phyloP scores from a whole-genome alignment of 2,329 filamentous ascomycete species.

The Pseudocercospora fijiensis region DNA sequence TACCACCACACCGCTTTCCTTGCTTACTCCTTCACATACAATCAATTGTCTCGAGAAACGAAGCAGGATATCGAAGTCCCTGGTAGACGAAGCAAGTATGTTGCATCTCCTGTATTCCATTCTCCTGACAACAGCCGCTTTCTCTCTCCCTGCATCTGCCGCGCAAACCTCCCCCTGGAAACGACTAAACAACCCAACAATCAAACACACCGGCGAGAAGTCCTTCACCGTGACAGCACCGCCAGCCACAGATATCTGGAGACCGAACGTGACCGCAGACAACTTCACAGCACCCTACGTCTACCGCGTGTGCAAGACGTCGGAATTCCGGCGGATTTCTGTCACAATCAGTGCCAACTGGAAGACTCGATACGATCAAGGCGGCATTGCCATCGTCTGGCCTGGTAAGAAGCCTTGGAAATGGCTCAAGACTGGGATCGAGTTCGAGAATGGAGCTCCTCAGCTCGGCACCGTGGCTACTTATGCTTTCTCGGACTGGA shows the following conservation, averaged over 20 bases:
- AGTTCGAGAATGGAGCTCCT: slow-evolving; percentile 19
- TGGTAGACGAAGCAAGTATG: neutral
- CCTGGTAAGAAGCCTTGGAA: slow-evolving; percentile 10
- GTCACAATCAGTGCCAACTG: slow-evolving; percentile 21
- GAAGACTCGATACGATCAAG: slow-evolving; percentile 23
- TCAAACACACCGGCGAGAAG: slow-evolving; percentile 14
- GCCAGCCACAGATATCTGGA: slow-evolving; percentile 24
- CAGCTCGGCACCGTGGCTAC: slow-evolving; percentile 21
- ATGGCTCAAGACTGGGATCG: slow-evolving; percentile 21
- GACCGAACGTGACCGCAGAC: slow-evolving; percentile 15
- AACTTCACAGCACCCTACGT: slow-evolving; percentile 25
- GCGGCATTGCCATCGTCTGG: slow-evolving; percentile 20
- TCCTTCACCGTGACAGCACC: slow-evolving; percentile 23
- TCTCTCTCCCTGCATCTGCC: neutral
- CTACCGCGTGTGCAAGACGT: slow-evolving; percentile 17
- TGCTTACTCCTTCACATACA: neutral
- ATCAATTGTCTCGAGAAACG: neutral
- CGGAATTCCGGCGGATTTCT: slow-evolving; percentile 14
- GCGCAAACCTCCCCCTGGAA: slow-evolving; percentile 12
- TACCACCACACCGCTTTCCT: neutral
- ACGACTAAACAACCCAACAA: slow-evolving; percentile 16
- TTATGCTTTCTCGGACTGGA: slow-evolving; percentile 23
- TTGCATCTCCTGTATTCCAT: neutral
- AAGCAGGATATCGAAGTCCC: neutral
- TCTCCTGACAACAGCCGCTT: neutral